Evolutionary conservation across 1,284 basidiomycete species (phyloP), one percentile per base, ranked within the genome.

Genomic region (Pterula multifida): DNA sequence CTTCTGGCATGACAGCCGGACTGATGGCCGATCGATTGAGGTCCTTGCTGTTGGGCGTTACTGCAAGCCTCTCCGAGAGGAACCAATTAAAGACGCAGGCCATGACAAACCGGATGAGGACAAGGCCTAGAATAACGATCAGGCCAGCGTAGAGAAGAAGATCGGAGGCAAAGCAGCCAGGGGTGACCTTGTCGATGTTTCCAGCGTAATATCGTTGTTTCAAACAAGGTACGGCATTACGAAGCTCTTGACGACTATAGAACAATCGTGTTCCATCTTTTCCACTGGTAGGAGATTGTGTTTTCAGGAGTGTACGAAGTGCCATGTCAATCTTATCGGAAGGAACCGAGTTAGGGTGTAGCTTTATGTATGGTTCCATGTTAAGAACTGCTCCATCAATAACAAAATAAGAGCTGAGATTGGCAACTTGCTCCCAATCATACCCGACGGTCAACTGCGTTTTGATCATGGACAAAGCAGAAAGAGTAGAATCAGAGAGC

Each of bases 11-110:
- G 53, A 96, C 90, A 1, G 90, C 87, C n/a, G 93, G 94, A 57
- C 85, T 89, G 61, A 97, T 86, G 45, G 80, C 91, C 17, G 81
- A 78, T 32, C 84, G 75, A 59, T 78, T 79, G 19, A 93, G 71
- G 48, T 88, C 75, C 50, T 73, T 73, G 52, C 63, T 77, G 54
- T 77, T 73, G 0, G 87, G 88, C 25, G 86, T 80, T 12, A 79
- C 79, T 28, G 89, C 85, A 46, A 94, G 77, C 50, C 75, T 76
- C 17, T 77, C 76, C 3, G 89, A 91, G 53, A 98, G 69, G 70
- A 94, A 95, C 94, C 94, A 99, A 60, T 81, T 91, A 76, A 98
- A 99, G 54, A 94, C 68, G 62, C 91, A 89, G 2, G 96, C 96
- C 95, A 98, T 98, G 58, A 78, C 68, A 68, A 98, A 98, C 44